Evolutionary conservation across 305 asterid species (phyloP), one percentile per base, ranked within the genome.

Genomic region (Rubia peregrina): DNA sequence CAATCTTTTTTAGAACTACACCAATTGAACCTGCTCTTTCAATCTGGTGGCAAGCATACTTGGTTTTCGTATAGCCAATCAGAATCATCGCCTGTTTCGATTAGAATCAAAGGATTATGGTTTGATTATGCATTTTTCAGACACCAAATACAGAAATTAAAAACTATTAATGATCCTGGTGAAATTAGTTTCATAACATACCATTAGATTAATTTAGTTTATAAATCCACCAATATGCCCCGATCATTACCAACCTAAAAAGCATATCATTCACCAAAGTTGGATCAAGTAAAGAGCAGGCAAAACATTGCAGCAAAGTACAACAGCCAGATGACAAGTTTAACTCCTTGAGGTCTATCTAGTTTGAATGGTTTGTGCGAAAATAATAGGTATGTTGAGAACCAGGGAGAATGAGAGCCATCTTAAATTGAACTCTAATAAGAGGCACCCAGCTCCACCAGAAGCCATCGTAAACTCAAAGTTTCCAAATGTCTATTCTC

Each of bases 401-500:
- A 11, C 57, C 5, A 40, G 65, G 46, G 9, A 49, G 56, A 10
- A 24, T 22, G 61, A 40, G 69, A 70, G 51, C 71, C 76, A 65
- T 70, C 80, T 64, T 11, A 71, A 42, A 30, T 30, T 48, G n/a
- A 48, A 17, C 53, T 30, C 12, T 55, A 17, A 55, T 55, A 17
- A 55, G 24, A 2, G 22, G 61, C n/a, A 71, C 71, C 53, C 72
- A 74, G 69, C 83, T 70, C 77, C 48, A 61, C 69, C 67, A 51
- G 75, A 53, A 56, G 36, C 56, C 67, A 67, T 9, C n/a, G 74
- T 17, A 70, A n/a, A 53, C 59, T 43, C 51, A 75, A 53, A 30
- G 9, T 44, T 36, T 61, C 48, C 74, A 56, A 68, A 24, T 59
- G 77, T 71, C 87, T 89, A 93, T 72, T 90, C 98, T 72, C 98